Evolutionary conservation across 495 filamentous ascomycete species (phyloP).

Genomic region (Immersiella caudata): DNA sequence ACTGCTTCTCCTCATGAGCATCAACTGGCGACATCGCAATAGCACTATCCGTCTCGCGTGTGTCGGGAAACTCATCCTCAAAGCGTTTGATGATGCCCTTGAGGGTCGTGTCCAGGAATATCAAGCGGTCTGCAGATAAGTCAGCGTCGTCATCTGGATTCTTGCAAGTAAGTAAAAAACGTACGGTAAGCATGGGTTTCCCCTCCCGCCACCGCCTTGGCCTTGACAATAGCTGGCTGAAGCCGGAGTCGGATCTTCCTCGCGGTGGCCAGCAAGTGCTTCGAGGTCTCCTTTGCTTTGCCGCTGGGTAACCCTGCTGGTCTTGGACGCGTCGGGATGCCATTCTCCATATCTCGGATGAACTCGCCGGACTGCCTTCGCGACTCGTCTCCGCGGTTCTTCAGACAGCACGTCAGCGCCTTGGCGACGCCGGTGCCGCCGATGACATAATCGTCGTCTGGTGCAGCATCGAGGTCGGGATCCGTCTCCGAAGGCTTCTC

Average conservation of each 20-base stretch:
- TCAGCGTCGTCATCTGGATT: background rate
- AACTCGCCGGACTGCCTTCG: conserved; percentile 52
- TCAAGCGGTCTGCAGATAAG: conserved; percentile 66
- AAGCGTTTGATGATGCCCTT: conserved; percentile 91
- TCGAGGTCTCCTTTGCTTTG: conserved; percentile 90
- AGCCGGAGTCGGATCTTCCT: conserved; percentile 83
- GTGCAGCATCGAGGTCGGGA: conserved; percentile 70
- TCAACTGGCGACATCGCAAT: conserved; percentile 28
- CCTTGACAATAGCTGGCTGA: conserved; percentile 81
- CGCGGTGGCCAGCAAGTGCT: conserved; percentile 80
- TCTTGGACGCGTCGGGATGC: conserved; percentile 7
- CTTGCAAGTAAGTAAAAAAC: conserved; percentile 37
- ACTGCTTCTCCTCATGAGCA: conserved; percentile 32
- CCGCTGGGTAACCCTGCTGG: conserved; percentile 37
- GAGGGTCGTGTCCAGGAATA: conserved; percentile 88
- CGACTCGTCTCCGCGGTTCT: conserved; percentile 67
- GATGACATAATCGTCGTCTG: conserved; percentile 93
- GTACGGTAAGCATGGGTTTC: conserved; percentile 74
- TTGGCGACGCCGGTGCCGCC: conserved; percentile 95
- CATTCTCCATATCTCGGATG: conserved; percentile 43
- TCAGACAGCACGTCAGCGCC: conserved; percentile 84
- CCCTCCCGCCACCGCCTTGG: conserved; percentile 54
- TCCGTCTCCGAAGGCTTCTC: conserved; percentile 55
- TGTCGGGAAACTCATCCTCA: conserved; percentile 94
- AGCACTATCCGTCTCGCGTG: conserved; percentile 48